phyloP scores from a whole-genome alignment of 768 basidiomycete genomes.

The Kwoniella botswanensis region DNA sequence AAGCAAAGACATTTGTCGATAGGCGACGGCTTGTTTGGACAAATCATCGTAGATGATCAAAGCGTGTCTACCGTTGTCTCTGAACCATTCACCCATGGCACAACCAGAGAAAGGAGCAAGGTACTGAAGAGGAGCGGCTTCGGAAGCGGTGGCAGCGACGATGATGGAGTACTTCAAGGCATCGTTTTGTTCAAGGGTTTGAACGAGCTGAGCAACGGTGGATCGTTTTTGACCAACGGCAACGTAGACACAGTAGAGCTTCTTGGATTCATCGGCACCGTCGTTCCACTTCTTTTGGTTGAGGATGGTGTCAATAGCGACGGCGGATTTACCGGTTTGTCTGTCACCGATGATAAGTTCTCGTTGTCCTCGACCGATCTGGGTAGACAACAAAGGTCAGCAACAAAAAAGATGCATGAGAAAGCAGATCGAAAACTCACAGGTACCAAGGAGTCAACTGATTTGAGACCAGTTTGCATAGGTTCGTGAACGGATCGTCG shows the following conservation, averaged over 20 bases:
- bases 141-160: conserved; percentile 98
- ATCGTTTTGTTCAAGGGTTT: conserved; percentile 99
- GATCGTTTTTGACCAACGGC: conserved; percentile 99
- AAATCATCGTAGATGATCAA: conserved; percentile 99
- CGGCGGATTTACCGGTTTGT: conserved; percentile 95
- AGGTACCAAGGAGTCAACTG: conserved; percentile 99
- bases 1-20: conserved; percentile 99
- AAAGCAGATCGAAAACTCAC: conserved; percentile 27
- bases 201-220: conserved; percentile 97
- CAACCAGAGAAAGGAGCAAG: conserved; percentile 99
- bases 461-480: conserved; percentile 99
- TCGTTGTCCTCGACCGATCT: conserved; percentile 99
- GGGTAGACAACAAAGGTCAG: background rate
- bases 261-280: conserved; percentile 93
- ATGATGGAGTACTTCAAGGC: conserved; percentile 99
- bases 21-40: conserved; percentile 99
- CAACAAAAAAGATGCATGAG: background rate
- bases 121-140: conserved; percentile 98
- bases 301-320: conserved; percentile 99
- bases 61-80: conserved; percentile 98
- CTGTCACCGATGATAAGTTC: conserved; percentile 99
- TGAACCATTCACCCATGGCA: conserved; percentile 99
- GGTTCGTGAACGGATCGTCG: conserved; percentile 98
- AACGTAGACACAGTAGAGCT: conserved; percentile 99
- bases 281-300: conserved; percentile 99